A percentile compares a stretch with the other conserved stretches of the same genome.
phyloP scores from a whole-genome alignment of 2,329 filamentous ascomycete species.

The Tolypocladium capitatum region DNA sequence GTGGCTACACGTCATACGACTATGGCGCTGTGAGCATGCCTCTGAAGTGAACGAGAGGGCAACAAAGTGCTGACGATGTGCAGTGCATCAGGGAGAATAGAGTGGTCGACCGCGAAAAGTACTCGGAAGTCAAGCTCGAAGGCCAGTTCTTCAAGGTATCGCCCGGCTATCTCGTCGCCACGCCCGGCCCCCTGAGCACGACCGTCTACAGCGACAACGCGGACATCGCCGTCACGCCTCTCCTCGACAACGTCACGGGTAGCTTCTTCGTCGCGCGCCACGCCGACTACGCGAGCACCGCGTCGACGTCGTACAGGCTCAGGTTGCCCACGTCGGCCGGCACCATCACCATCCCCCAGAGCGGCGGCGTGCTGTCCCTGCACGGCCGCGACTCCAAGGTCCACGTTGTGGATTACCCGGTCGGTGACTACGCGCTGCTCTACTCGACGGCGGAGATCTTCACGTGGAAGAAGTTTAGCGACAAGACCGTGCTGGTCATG shows the following conservation, averaged over 20 bases:
- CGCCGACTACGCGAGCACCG: conserved; percentile 45
- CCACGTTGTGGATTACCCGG: conserved; percentile 52
- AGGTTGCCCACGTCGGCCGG: conserved; percentile 47
- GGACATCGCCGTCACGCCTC: conserved; percentile 46
- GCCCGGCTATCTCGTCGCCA: conserved; percentile 52
- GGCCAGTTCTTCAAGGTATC: conserved; percentile 64
- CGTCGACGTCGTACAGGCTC: conserved; percentile 48
- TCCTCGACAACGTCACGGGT: conserved; percentile 38
- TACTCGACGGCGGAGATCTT: conserved; percentile 61
- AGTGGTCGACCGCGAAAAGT: conserved; percentile 58
- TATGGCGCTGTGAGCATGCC: conserved; percentile 28
- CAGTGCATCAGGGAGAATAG: conserved; percentile 53
- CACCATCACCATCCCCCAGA: conserved; percentile 42
- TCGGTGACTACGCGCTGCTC: conserved; percentile 44
- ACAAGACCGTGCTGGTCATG: conserved; percentile 46
- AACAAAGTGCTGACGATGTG: background rate
- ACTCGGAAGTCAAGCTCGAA: conserved; percentile 64
- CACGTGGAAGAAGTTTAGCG: conserved; percentile 51
- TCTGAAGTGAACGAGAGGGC: background rate
- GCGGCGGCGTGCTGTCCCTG: conserved; percentile 42
- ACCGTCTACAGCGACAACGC: conserved; percentile 38
- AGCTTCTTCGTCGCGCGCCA: conserved; percentile 58
- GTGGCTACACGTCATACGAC: conserved; percentile 47
- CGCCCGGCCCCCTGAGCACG: conserved; percentile 33
- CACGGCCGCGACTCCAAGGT: conserved; percentile 54